A percentile compares a stretch with the other conserved stretches of the same genome.
Evolutionary conservation across 2,329 filamentous ascomycete genomes (phyloP).

Genomic region (Pseudogymnoascus sp.): DNA sequence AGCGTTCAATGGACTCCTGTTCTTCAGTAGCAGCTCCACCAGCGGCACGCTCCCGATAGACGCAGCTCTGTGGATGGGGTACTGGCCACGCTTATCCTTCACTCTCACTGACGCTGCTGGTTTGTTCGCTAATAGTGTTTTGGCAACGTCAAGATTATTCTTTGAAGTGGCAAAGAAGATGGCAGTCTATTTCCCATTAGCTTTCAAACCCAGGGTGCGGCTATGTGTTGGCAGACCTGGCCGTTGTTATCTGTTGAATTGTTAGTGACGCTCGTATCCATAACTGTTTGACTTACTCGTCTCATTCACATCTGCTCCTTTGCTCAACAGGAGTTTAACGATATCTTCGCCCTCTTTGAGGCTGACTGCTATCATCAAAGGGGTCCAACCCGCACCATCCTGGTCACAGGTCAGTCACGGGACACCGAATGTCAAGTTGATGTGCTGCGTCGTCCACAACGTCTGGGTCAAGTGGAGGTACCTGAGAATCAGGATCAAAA

Average conservation of each 20-base stretch:
- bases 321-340: slow-evolving; percentile 58
- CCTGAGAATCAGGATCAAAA: slow-evolving; percentile 79
- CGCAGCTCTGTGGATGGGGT: slow-evolving; percentile 84
- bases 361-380: slow-evolving; percentile 74
- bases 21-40: slow-evolving; percentile 67
- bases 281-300: slow-evolving; percentile 47
- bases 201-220: not conserved
- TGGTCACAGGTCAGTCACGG: slow-evolving; percentile 25
- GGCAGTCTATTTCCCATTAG: slow-evolving; percentile 52
- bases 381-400: slow-evolving; percentile 76
- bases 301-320: slow-evolving; percentile 63
- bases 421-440: not conserved
- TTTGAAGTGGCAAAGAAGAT: slow-evolving; percentile 92
- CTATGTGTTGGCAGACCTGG: slow-evolving; percentile 40
- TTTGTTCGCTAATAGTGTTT: slow-evolving; percentile 65
- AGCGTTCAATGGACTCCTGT: slow-evolving; percentile 73
- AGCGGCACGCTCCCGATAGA: slow-evolving; percentile 86
- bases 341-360: slow-evolving; percentile 64
- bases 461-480: slow-evolving; percentile 29
- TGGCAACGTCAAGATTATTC: slow-evolving; percentile 72
- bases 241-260: slow-evolving; percentile 49
- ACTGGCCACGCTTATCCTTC: slow-evolving; percentile 80
- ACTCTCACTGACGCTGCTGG: slow-evolving; percentile 65
- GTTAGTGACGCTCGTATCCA: not conserved
- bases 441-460: not conserved